Conservation (phyloP, 2,329 filamentous ascomycete genomes). For the Didymella pinodella region DNA sequence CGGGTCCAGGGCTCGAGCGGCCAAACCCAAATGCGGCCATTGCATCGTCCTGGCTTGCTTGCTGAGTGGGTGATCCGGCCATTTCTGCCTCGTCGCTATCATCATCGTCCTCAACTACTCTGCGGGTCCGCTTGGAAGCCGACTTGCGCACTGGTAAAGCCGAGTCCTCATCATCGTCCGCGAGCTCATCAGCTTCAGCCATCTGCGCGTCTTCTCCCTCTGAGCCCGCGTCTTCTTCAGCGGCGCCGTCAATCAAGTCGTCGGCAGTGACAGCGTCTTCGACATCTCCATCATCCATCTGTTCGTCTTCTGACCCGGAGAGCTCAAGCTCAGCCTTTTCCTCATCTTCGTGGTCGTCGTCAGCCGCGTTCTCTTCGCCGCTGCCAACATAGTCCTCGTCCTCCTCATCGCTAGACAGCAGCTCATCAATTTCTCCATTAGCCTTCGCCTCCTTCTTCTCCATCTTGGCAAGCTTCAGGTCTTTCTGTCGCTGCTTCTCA, state of each 20-base stretch:
- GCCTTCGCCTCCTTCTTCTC: conserved; percentile 79
- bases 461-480: conserved; percentile 76
- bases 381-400: conserved; percentile 60
- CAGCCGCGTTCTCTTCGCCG: conserved; percentile 57
- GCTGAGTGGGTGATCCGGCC: conserved; percentile 32
- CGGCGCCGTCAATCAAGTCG: conserved; percentile 52
- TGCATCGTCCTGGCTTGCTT: conserved; percentile 39
- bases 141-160: conserved; percentile 60
- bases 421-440: conserved; percentile 55
- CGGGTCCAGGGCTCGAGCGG: conserved; percentile 60
- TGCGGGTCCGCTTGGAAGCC: conserved; percentile 55
- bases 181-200: conserved; percentile 44
- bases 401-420: conserved; percentile 62
- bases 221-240: conserved; percentile 45
- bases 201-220: conserved; percentile 28
- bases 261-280: conserved; percentile 6
- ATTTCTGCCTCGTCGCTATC: conserved; percentile 39
- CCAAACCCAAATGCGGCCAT: conserved; percentile 54
- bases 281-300: conserved; percentile 32
- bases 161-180: conserved; percentile 55
- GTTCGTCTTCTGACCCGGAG: conserved; percentile 42
- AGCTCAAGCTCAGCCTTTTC: conserved; percentile 37
- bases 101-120: conserved; percentile 72
- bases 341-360: conserved; percentile 47
- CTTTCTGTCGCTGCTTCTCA: conserved; percentile 82